Evolutionary conservation across 352 stramenopile species (phyloP), one percentile per base, ranked within the genome.

Genomic region (Pilasporangium apinafurcum): DNA sequence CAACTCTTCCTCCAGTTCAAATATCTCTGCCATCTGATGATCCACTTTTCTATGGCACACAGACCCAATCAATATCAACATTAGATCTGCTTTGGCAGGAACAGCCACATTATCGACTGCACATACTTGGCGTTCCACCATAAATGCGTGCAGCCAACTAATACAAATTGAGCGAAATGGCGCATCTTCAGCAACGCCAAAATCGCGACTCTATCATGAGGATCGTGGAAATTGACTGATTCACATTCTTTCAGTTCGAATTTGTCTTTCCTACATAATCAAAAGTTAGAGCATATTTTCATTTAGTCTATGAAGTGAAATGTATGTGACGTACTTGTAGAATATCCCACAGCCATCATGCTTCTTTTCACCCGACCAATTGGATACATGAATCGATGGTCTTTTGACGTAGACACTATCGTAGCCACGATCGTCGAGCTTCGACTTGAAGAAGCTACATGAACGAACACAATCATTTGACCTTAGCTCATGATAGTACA

Each of bases 91-190:
- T 12, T 28, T 16, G 22, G 16, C 32, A 30, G 5, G 1, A 29
- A 1, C 3, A 18, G 29, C 29, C 29, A 34, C 10, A 14, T 10
- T 34, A 14, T 34, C 24, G 10, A 7, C n/a, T n/a, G n/a, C n/a
- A 67, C 71, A 45, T 56, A 90, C 77, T 92, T 89, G 12, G 75
- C 67, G 40, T 94, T 94, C 82, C 82, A 94, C 77, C 80, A 94
- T 20, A 94, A 42, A 31, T 94, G 82, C 5, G 82, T 94, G 53
- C 77, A 90, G 8, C 77, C 82, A 10, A 94, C 62, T 17, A 94
- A 52, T 30, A 94, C 72, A 16, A 78, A 86, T 44, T 94, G 70
- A 34, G 77, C 70, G 56, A 87, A 88, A 38, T 86, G 64, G 14
- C 76, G 74, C 73, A 89, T 80, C 62, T 90, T 86, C 32, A 94